Evolutionary conservation across 495 filamentous ascomycete species (phyloP), one percentile per base, ranked within the genome.

Genomic region (Patellaria atrata): DNA sequence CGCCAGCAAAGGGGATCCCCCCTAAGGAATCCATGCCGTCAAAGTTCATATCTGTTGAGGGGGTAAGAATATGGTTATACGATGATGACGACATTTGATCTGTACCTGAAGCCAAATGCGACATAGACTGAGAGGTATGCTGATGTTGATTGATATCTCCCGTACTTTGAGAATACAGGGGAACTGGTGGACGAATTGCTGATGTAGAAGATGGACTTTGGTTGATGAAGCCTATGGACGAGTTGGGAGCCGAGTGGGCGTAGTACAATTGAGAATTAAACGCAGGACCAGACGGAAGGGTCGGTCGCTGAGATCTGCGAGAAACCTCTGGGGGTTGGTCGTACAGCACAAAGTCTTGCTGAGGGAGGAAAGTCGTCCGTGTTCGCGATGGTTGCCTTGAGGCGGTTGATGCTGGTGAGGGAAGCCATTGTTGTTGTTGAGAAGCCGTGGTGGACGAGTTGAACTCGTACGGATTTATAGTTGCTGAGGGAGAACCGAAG

Each of bases 391-490:
- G 60, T 59, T 42, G 44, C 37, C 38, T 17, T 40, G 38, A 47
- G 40, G 44, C 39, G 43, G 58, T 50, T 49, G 55, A 52, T 53
- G 61, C 58, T 67, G 70, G 63, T 61, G 67, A 54, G 56, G 68
- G 62, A 59, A 67, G 70, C 70, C 71, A 75, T 76, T 61, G 33
- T 70, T 65, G 62, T 60, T 67, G 68, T 54, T 64, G 44, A 35
- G 52, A 61, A 73, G 73, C 71, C 71, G 71, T 76, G 63, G 57
- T 75, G 68, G 65, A 68, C 64, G 69, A 70, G 60, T 58, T 62
- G 45, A 64, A 42, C 67, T 67, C 62, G 65, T 63, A 60, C 59
- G 63, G 45, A 45, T 55, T 44, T 55, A 57, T 58, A 45, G 52
- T 60, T 59, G 55, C 52, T 35, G 43, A 33, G 36, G 45, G 39